Conservation (phyloP, 768 basidiomycete genomes). For the Suillus placidus region DNA sequence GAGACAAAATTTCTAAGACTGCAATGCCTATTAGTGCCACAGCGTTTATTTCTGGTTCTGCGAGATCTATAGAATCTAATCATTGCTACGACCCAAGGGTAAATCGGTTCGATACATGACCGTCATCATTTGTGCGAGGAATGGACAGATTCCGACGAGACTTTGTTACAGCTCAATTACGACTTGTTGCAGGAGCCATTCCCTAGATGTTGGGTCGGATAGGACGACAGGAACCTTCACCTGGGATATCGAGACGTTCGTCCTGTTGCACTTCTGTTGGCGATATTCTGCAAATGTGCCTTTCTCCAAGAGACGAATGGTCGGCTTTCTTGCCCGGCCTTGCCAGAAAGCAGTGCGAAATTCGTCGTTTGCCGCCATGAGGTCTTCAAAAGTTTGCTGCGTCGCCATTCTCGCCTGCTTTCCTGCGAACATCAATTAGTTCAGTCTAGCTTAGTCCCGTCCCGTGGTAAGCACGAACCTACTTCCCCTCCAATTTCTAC, state of each 20-base stretch:
- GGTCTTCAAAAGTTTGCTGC: conserved; percentile 4
- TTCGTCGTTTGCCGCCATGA: not conserved
- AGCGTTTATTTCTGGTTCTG: too few relatives aligned
- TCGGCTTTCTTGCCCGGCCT: conserved; percentile 6
- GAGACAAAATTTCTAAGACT: too few relatives aligned
- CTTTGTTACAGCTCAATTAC: conserved; percentile 15
- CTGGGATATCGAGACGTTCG: not conserved
- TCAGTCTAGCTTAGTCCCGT: not conserved
- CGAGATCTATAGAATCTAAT: too few relatives aligned
- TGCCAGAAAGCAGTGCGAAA: not conserved
- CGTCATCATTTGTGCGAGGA: not conserved
- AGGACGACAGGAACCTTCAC: conserved; percentile 15
- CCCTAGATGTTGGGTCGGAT: conserved; percentile 2
- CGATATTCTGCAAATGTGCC: conserved; percentile 12
- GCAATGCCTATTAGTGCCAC: too few relatives aligned
- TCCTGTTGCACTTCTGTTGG: not conserved
- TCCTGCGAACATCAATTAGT: not conserved
- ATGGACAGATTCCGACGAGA: not conserved
- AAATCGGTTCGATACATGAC: too few relatives aligned
- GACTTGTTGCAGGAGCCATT: conserved; percentile 25
- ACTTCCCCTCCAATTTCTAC: conserved; percentile 11
- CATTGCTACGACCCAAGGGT: too few relatives aligned
- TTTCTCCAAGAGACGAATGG: conserved; percentile 12
- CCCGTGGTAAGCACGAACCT: conserved; percentile 4
- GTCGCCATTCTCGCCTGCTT: not conserved